phyloP scores from a whole-genome alignment of 2,329 filamentous ascomycete species.

The Aspergillus melleus region DNA sequence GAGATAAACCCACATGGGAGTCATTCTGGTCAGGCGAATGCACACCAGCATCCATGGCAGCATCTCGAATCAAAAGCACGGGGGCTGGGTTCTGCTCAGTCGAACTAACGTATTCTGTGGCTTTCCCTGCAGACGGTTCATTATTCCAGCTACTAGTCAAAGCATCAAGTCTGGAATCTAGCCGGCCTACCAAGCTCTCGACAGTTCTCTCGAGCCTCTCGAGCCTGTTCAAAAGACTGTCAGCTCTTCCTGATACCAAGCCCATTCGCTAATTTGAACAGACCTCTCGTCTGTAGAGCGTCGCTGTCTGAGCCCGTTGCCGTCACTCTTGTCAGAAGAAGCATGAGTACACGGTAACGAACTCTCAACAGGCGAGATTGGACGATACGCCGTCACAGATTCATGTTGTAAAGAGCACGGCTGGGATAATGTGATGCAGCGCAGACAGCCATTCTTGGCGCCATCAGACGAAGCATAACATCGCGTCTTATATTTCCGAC shows the following conservation, averaged over 20 bases:
- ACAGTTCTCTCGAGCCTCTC: slow-evolving; percentile 2
- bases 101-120: slow-evolving; percentile 14
- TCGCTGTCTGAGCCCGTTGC: background rate
- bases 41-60: slow-evolving; percentile 29
- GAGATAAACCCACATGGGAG: background rate
- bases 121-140: no score
- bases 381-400: background rate
- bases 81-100: slow-evolving; percentile 20
- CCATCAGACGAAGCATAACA: slow-evolving; percentile 37
- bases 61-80: slow-evolving; percentile 32
- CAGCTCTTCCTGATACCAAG: background rate
- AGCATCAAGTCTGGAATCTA: background rate
- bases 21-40: slow-evolving; percentile 11
- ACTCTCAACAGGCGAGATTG: background rate
- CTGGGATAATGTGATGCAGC: slow-evolving; percentile 39
- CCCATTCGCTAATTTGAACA: background rate
- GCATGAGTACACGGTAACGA: background rate
- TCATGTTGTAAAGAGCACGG: slow-evolving; percentile 33
- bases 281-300: background rate
- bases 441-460: slow-evolving; percentile 33
- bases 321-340: background rate
- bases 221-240: background rate
- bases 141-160: background rate
- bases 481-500: slow-evolving; percentile 45
- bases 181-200: background rate